Percentiles rank a stretch among this genome's conserved stretches.
phyloP scores from a whole-genome alignment of 2,329 filamentous ascomycete species.

The Colletotrichum theobromicola region DNA sequence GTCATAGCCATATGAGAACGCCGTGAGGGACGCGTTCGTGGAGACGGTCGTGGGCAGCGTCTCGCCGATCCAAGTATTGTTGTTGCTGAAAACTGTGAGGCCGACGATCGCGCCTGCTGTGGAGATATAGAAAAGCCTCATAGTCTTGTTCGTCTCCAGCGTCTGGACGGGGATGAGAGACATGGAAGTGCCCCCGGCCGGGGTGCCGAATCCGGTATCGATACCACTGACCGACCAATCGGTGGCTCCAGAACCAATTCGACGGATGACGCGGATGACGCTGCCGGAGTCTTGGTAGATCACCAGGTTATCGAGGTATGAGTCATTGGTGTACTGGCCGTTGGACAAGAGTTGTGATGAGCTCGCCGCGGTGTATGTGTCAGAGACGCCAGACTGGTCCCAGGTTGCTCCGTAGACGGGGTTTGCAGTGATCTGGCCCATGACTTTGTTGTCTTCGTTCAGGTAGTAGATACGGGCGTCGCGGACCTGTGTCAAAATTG shows the following conservation, averaged over 20 bases:
- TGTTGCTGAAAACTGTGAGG: background rate
- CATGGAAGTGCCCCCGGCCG: background rate
- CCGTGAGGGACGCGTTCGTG: background rate
- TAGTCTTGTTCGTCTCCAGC: background rate
- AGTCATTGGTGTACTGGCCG: constrained; percentile 4
- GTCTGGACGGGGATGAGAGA: constrained; percentile 14
- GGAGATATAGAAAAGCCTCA: constrained; percentile 11
- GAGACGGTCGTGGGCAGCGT: constrained; percentile 6
- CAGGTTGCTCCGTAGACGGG: background rate
- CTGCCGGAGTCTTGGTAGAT: constrained; percentile 13
- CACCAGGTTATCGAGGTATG: constrained; percentile 10
- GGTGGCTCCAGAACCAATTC: background rate
- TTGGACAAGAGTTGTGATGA: constrained; percentile 12
- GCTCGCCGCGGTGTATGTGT: background rate
- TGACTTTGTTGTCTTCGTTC: constrained; percentile 4
- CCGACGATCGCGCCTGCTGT: background rate
- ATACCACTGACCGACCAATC: constrained; percentile 6
- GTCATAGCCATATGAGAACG: constrained; percentile 17
- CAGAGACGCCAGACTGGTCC: constrained; percentile 14
- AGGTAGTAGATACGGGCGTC: constrained; percentile 18
- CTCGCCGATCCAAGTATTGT: background rate
- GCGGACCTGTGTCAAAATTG: background rate
- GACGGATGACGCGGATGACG: constrained; percentile 1
- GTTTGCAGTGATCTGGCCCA: constrained; percentile 4
- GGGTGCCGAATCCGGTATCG: constrained; percentile 5